Conservation (phyloP, 208 protist genomes). For the Dictyostelium gargantuum region DNA sequence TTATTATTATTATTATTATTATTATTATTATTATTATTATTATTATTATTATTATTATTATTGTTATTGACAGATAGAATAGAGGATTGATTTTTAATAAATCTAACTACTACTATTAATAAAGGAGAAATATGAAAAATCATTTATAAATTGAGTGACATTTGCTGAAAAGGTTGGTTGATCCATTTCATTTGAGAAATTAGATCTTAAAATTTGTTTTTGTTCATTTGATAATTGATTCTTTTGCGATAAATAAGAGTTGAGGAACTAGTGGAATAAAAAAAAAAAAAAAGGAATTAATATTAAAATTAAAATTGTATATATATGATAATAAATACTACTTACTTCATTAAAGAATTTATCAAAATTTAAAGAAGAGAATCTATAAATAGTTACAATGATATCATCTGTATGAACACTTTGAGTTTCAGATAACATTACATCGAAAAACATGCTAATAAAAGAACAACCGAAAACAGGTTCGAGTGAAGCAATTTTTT, state of each 20-base stretch:
- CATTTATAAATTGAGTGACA: conserved; percentile 29
- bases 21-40: too few relatives aligned
- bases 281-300: background rate
- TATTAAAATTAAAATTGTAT: background rate
- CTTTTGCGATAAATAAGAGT: background rate
- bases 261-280: conserved; percentile 43
- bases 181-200: conserved; percentile 5
- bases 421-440: conserved; percentile 1
- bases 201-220: conserved; percentile 6
- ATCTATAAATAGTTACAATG: conserved; percentile 34
- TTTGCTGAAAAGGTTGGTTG: conserved; percentile 34
- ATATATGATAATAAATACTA: background rate
- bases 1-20: too few relatives aligned
- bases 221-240: conserved; percentile 24
- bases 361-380: conserved; percentile 20
- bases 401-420: conserved; percentile 14
- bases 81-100: too few relatives aligned
- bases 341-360: conserved; percentile 56
- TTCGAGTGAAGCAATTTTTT: conserved; percentile 16
- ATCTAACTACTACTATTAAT: too few relatives aligned
- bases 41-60: too few relatives aligned
- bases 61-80: too few relatives aligned
- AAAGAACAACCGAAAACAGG: conserved; percentile 21
- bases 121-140: conserved; percentile 42
- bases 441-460: conserved; percentile 6